Conservation (phyloP, 306 rosid genomes). For the Begonia loranthoides region DNA sequence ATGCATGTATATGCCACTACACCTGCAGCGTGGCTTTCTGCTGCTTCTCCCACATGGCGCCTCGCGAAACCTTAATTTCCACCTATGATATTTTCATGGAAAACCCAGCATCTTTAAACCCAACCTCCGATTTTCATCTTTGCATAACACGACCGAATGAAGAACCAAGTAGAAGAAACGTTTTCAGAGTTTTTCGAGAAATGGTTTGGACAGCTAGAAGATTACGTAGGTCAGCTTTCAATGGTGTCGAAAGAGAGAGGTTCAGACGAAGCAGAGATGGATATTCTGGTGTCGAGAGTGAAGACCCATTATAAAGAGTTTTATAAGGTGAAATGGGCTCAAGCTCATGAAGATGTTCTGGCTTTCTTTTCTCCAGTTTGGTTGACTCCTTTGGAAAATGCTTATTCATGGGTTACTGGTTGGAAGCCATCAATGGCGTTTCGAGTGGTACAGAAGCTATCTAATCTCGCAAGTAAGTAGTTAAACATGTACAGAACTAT, state of each 20-base stretch:
- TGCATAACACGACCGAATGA: constrained; percentile 6
- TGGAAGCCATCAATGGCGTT: constrained; percentile 41
- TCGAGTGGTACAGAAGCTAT: constrained; percentile 7
- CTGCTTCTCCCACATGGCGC: too few species aligned
- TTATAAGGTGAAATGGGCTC: constrained; percentile 54
- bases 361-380: constrained; percentile 41
- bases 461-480: too few species aligned
- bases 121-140: background rate
- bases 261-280: constrained; percentile 12
- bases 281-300: constrained; percentile 23
- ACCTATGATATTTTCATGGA: background rate
- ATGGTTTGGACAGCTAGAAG: constrained; percentile 38
- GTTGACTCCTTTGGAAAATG: constrained; percentile 29
- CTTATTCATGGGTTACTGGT: constrained; percentile 24
- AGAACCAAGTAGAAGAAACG: constrained; percentile 18
- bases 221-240: constrained; percentile 18
- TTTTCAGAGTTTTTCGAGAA: constrained; percentile 35
- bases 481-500: too few species aligned
- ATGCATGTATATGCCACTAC: constrained; percentile 23
- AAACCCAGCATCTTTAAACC: background rate
- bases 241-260: constrained; percentile 3
- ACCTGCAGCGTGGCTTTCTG: too few species aligned
- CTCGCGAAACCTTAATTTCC: too few species aligned
- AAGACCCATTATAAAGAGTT: constrained; percentile 45
- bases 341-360: constrained; percentile 38